Evolutionary conservation across 2,329 filamentous ascomycete species (phyloP).

Genomic region (Trichoderma sp.): DNA sequence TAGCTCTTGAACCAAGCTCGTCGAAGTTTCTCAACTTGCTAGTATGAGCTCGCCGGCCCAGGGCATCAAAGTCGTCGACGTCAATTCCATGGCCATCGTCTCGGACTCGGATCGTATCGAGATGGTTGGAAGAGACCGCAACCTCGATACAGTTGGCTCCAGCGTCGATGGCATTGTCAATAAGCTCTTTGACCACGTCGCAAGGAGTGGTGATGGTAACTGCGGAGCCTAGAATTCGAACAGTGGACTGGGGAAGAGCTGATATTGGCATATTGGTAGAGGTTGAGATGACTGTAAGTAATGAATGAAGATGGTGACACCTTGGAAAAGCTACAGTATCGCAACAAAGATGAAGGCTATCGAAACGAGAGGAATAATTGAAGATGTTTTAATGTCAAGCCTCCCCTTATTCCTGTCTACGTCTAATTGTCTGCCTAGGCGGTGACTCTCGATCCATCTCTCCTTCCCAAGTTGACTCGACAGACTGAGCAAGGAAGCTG

Average conservation of each 20-base stretch:
- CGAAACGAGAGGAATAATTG: background rate
- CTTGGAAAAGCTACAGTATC: background rate
- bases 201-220: slow-evolving; percentile 61
- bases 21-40: slow-evolving; percentile 70
- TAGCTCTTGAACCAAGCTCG: slow-evolving; percentile 59
- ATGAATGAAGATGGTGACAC: background rate
- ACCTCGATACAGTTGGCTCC: slow-evolving; percentile 67
- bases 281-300: too few relatives aligned
- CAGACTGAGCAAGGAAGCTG: background rate
- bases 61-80: slow-evolving; percentile 58
- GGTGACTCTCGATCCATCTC: background rate
- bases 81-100: slow-evolving; percentile 75
- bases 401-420: background rate
- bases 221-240: slow-evolving; percentile 61
- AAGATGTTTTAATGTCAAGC: background rate
- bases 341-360: background rate
- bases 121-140: slow-evolving; percentile 62
- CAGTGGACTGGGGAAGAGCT: slow-evolving; percentile 50
- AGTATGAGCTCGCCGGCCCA: slow-evolving; percentile 70
- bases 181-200: slow-evolving; percentile 71
- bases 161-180: slow-evolving; percentile 77
- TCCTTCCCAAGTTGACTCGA: background rate
- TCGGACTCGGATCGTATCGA: slow-evolving; percentile 69
- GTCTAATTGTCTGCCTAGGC: background rate
- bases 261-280: slow-evolving; percentile 50